phyloP scores from a whole-genome alignment of 78 protist species.

The Dictyostelium firmibasis region DNA sequence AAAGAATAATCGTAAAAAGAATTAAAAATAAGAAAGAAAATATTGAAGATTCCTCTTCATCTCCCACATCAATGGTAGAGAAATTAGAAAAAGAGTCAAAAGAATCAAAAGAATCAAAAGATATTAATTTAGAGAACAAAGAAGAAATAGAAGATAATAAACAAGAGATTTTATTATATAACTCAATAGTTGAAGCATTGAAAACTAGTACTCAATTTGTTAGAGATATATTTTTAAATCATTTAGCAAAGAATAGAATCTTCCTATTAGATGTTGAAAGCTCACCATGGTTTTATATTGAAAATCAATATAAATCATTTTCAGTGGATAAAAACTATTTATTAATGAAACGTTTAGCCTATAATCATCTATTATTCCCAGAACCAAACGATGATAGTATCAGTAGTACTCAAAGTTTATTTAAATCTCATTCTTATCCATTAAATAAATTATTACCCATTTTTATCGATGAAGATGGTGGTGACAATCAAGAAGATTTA shows the following conservation, averaged over 20 bases:
- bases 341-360: constrained; percentile 20
- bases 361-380: constrained; percentile 36
- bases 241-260: constrained; percentile 44
- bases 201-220: constrained; percentile 11
- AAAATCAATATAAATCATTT: background rate
- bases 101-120: background rate
- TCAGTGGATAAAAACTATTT: background rate
- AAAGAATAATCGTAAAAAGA: background rate
- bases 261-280: constrained; percentile 21
- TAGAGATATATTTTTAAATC: constrained; percentile 45
- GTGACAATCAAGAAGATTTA: background rate
- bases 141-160: background rate
- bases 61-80: background rate
- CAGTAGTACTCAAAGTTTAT: background rate
- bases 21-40: background rate
- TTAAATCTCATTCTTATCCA: constrained; percentile 45
- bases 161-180: background rate
- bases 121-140: background rate
- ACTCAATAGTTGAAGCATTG: constrained; percentile 17
- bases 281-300: constrained; percentile 21
- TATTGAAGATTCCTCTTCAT: background rate
- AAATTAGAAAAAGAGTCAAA: background rate
- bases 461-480: background rate
- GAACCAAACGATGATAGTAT: background rate
- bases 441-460: constrained; percentile 29